phyloP scores from a whole-genome alignment of 2,329 filamentous ascomycete genomes.

The Pleoardoris graminearum region DNA sequence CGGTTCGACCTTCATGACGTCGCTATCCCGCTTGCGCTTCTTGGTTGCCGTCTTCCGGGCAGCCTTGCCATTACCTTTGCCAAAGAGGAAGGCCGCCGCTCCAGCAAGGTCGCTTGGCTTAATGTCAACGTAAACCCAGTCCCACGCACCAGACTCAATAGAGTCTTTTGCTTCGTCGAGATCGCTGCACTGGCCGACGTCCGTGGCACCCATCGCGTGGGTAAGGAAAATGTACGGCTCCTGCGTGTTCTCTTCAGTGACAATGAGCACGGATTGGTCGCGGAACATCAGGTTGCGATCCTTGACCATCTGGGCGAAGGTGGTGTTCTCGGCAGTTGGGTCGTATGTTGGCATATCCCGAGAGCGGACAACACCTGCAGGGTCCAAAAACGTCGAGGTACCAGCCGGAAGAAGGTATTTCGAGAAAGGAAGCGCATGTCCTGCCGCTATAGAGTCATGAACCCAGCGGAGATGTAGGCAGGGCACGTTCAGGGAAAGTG shows the following conservation, averaged over 20 bases:
- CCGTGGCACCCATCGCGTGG: constrained; percentile 72
- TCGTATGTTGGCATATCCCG: constrained; percentile 66
- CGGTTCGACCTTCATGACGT: constrained; percentile 23
- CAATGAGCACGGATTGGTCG: constrained; percentile 69
- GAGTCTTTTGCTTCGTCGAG: constrained; percentile 65
- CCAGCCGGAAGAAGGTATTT: constrained; percentile 86
- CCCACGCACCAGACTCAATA: constrained; percentile 64
- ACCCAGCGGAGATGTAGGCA: constrained; percentile 85
- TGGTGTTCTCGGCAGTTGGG: constrained; percentile 54
- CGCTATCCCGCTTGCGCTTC: constrained; percentile 51
- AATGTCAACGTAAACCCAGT: constrained; percentile 80
- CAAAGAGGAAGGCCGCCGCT: constrained; percentile 57
- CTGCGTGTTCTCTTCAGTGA: constrained; percentile 67
- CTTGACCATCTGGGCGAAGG: constrained; percentile 33
- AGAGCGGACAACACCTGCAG: constrained; percentile 70
- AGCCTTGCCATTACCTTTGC: constrained; percentile 16
- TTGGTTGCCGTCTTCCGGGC: constrained; percentile 32
- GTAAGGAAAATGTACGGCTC: constrained; percentile 79
- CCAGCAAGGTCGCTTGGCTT: constrained; percentile 62
- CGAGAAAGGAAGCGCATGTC: constrained; percentile 70
- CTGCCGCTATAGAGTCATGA: constrained; percentile 66
- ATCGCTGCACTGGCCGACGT: constrained; percentile 67
- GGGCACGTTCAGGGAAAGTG: constrained; percentile 84
- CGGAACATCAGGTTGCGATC: constrained; percentile 64
- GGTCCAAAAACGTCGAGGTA: constrained; percentile 71